Base-by-base conservation (phyloP, 306 rosid genomes). In the Prunus salicina region DNA sequence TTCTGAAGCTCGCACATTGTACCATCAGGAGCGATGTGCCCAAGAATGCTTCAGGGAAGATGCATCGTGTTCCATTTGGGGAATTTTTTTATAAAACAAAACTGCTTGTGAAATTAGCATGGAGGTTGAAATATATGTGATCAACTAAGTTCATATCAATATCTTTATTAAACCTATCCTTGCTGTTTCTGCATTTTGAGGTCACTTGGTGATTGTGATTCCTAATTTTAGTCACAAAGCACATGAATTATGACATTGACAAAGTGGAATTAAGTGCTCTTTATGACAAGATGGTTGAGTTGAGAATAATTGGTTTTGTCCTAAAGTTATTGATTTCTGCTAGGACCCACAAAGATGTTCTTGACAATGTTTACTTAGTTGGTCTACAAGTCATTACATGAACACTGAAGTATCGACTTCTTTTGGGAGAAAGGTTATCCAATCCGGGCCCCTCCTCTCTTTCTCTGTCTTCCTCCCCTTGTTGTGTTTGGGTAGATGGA, bases 311-410 rank as follows among this genome's bases (percentile, higher is more conserved):
- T 16, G 55, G 10, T 45, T 3, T 50, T 55, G 45, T 41, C 18
- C 6, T 38, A 6, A 74, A 53, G 34, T 28, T 47, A 3, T 8
- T 45, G 7, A 15, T 19, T 30, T 15, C 32, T 16, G 34, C 47
- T 10, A 34, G 72, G 71, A 22, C 75, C 76, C 76, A 51, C 71
- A 43, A 22, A 27, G 71, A 67, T 58, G 71, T 28, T 74, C 69
- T 64, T 76, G 68, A 27, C 49, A 62, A 73, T 60, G 76, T 74
- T 52, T 20, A 49, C 57, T 43, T 52, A 45, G 41, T 60, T 76
- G 68, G 30, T 47, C 76, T 45, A 24, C 72, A 52, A 75, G 68
- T 83, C 81, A 72, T 67, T 41, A 62, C 71, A 45, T 73, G 56
- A 68, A 68, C 56, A 80, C 78, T 69, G 47, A 60, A 75, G 69